Evolutionary conservation across 306 rosid genomes (phyloP), one percentile per base, ranked within the genome.

Genomic region (Lathyrus sativus): DNA sequence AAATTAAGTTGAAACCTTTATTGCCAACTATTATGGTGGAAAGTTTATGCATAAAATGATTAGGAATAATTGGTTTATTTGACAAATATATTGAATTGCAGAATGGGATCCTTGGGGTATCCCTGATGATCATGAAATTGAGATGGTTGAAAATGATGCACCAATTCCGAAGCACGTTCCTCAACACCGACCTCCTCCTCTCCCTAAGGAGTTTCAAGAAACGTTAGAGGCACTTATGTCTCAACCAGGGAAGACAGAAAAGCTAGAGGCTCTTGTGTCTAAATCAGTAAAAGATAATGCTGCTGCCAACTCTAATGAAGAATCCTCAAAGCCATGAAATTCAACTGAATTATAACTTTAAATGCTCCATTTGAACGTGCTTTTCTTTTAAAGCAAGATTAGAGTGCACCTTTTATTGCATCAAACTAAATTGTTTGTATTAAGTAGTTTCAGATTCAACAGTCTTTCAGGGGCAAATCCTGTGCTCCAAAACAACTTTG

Each of bases 41-140:
- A 33, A 3, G 28, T 4, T n/a, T 59, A n/a, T 9, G 44, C 65
- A 31, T 18, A 62, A 62, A 46, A 24, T 71, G 63, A 4, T 31
- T 31, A 33, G 6, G 38, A 6, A 33, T 1, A 33, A 33, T 0
- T 33, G 38, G 33, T 61, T 26, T 62, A 42, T 38, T 14, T 33
- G 0, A n/a, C 1, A 5, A 0, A 70, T 43, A 17, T 67, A 50
- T 68, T 77, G 79, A 12, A 28, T 56, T 79, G 83, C 89, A 90
- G 99, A 88, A 78, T 93, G 92, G 95, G 86, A 87, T 65, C 90
- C 96, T 5, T 93, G 99, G 99, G 97, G 97, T 68, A 80, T 85
- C 50, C 97, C 95, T 7, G 95, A 88, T 53, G 95, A 88, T 73
- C 76, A 90, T 26, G 92, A 86, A 79, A 79, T 89, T 13, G 99